Base-by-base conservation (phyloP, 306 rosid genomes). In the Canavalia ensiformis region DNA sequence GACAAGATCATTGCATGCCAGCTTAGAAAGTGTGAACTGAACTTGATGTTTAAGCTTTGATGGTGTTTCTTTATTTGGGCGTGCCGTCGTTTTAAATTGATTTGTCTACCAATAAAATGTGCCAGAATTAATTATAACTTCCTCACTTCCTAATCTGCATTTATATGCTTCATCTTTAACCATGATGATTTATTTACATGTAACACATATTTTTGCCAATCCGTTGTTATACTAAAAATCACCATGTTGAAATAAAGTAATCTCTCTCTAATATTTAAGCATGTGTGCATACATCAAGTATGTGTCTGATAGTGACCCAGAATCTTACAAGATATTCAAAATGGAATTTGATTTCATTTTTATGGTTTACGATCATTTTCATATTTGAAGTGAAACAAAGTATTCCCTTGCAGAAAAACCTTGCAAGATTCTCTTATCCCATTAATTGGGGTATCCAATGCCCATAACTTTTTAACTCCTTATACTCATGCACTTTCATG, bases 301-400 rank as follows among this genome's bases (percentile, higher is more conserved):
- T 68, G 42, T 76, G 72, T 70, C 12, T 69, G 83, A 85, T 30
- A 76, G 59, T 71, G 80, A 78, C 80, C 54, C 67, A 65, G 76
- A 85, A 85, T 85, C 80, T 80, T 52, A 71, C 80, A 45, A 81
- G 83, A 77, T 81, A 85, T 85, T 42, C 79, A 66, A 81, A 84
- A 52, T 63, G 39, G 76, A 64, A 81, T 76, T 81, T 72, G 74
- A 58, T 71, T 77, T 81, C 74, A 65, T 71, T 76, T 79, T 81
- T 76, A 41, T 81, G 79, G 79, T 77, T 71, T 72, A 46, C 46
- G 28, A 52, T 55, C 42, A 46, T 52, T 45, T 68, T 80, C 79
- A 7, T 68, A 66, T 75, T 70, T 70, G 49, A 63, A 76, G 75
- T 42, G 66, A 85, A 80, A 65, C 79, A 62, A 81, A 52, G 7